Base-by-base conservation (phyloP, 164 flowering plant species). In the Protea cynaroides region DNA sequence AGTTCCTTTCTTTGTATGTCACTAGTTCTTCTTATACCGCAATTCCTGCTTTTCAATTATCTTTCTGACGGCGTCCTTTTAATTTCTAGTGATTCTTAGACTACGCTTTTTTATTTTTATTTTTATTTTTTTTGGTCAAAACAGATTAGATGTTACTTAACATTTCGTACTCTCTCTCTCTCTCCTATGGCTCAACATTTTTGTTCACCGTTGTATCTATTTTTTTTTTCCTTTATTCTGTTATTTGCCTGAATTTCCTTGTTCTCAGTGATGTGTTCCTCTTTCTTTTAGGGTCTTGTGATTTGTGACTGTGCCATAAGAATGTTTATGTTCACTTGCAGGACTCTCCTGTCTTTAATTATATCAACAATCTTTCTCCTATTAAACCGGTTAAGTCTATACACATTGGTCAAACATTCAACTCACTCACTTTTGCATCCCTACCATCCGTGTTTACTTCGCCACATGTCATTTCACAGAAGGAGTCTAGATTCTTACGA, bases 321-420 rank as follows among this genome's bases (percentile, higher is more conserved):
- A 64, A 56, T 18, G 8, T 17, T 66, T 40, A 34, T 56, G 21
- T 62, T 38, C 50, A 11, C 36, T 4, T 80, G 85, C 93, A 94
- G 98, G 97, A 89, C 40, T 94, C 99, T 46, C 97, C 99, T 6
- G 88, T 95, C 64, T 95, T 84, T 53, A 95, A 77, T 75, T 95
- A 78, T 62, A 79, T 89, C 80, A 89, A 83, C 76, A 92, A 71
- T 71, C 97, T 95, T 56, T 95, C 99, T 60, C 99, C 99, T 6
- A 89, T 95, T 70, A 82, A 88, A 71, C 88, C 90, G 1, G 88
- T 84, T 14, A 92, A 81, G 77, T 84, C 97, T 29, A 36, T 69
- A 29, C 86, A 82, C 66, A 65, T 80, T 58, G 52, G 87, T 62
- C 96, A 91, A 61, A 74, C 90, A 7, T 83, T 91, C 71, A 84